phyloP scores from a whole-genome alignment of 306 rosid genomes.

The Casuarina cunninghamiana region DNA sequence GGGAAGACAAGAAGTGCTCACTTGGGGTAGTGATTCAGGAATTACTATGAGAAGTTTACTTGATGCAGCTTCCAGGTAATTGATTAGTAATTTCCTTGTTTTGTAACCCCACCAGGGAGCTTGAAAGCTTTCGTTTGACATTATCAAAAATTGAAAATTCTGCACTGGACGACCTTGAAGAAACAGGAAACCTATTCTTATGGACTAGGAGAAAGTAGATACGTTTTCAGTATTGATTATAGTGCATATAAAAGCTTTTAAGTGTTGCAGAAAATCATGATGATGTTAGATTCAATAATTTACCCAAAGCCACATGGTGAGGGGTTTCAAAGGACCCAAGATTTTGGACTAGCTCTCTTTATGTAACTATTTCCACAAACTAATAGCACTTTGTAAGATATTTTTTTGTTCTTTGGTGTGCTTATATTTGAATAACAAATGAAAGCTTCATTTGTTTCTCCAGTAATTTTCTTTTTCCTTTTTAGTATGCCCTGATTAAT shows the following conservation, averaged over 20 bases:
- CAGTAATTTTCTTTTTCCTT: background rate
- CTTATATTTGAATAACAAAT: constrained; percentile 19
- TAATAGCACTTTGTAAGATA: background rate
- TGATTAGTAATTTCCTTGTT: background rate
- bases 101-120: background rate
- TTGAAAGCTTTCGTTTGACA: background rate
- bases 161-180: background rate
- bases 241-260: background rate
- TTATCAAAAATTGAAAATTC: background rate
- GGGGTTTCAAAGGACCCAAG: background rate
- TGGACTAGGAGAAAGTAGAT: background rate
- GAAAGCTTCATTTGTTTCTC: background rate
- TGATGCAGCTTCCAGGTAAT: constrained; percentile 85
- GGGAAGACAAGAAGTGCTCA: constrained; percentile 73
- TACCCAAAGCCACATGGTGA: background rate
- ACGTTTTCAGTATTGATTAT: background rate
- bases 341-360: background rate
- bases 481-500: constrained; percentile 7
- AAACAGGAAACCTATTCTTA: background rate
- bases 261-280: background rate
- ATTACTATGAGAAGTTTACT: constrained; percentile 76
- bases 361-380: background rate
- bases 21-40: constrained; percentile 79
- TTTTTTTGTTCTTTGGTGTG: background rate
- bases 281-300: background rate